Evolutionary conservation across 2,329 filamentous ascomycete genomes (phyloP), one percentile per base, ranked within the genome.

Genomic region (Cladophialophora yegresii): DNA sequence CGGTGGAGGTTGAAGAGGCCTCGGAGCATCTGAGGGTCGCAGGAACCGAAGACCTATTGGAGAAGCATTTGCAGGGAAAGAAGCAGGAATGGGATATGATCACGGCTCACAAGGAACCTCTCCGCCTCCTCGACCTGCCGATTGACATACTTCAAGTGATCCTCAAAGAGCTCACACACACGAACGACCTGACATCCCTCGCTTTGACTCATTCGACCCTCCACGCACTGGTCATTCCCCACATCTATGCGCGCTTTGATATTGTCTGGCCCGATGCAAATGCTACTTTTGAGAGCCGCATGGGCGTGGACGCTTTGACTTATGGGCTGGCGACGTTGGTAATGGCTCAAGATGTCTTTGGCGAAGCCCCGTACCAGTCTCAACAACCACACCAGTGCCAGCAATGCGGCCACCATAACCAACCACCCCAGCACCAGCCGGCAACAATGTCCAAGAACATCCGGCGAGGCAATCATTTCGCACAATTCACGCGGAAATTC

Each of bases 221-320:
- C 12, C 89, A 95, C 77, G 82, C 83, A 50, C 83, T 95, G 61
- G 86, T 89, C 0, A 87, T 91, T 26, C 90, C 91, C 20, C 86
- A 88, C 71, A 92, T 95, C 69, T 95, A 95, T 78, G 89, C 89
- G 20, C 86, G 89, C 65, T 95, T 95, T 76, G 91, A 95, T 73
- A 95, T 95, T 68, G 89, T 93, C 49, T 95, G 91, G 91, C 91
- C 91, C 0, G 90, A 93, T 72, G 85, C 85, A 33, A 83, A 84
- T 67, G 81, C 84, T 7, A 82, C 86, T 8, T 80, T 84, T 1
- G 86, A 89, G 70, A 87, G 88, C 60, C 83, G 87, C 50, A 87
- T 87, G 47, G 89, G 88, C 63, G 90, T 95, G 32, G 90, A 95
- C 78, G 90, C 91, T 45, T 84, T 95, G 53, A 93, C 90, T 0